Evolutionary conservation across 2,329 filamentous ascomycete species (phyloP).

Genomic region (Zymoseptoria brevis): DNA sequence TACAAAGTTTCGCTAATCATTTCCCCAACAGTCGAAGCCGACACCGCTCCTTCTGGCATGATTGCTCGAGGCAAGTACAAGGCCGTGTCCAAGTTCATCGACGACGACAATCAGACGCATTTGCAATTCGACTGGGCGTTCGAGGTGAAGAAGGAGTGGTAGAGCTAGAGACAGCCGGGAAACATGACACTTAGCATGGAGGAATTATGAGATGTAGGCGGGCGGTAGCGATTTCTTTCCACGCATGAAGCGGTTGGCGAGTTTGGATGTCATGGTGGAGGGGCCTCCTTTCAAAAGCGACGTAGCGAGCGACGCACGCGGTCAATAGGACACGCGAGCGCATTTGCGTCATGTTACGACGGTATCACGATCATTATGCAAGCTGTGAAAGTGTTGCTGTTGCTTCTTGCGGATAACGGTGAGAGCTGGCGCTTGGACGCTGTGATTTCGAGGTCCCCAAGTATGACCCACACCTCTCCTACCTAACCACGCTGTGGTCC

Average conservation of each 20-base stretch:
- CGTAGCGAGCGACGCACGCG: neutral
- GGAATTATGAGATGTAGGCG: neutral
- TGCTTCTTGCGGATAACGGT: too few relatives aligned
- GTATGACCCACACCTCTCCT: too few relatives aligned
- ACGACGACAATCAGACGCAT: conserved; percentile 88
- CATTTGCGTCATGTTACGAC: neutral
- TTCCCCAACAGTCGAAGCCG: conserved; percentile 61
- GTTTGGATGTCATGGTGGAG: neutral
- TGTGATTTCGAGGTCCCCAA: too few relatives aligned
- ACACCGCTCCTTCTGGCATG: conserved; percentile 89
- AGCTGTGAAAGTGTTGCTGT: too few relatives aligned
- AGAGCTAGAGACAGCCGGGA: conserved; percentile 21
- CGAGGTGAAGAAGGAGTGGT: conserved; percentile 96
- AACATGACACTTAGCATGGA: too few relatives aligned
- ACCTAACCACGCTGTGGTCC: neutral
- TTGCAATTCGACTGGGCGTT: conserved; percentile 94
- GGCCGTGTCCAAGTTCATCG: conserved; percentile 80
- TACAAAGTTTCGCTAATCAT: neutral
- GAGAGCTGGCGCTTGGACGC: too few relatives aligned
- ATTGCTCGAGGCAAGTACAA: conserved; percentile 84
- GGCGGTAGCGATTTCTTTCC: neutral
- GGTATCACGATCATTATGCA: neutral
- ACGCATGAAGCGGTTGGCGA: neutral
- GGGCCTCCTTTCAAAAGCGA: neutral
- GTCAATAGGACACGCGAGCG: neutral